Evolutionary conservation across 2,329 filamentous ascomycete species (phyloP), one percentile per base, ranked within the genome.

Genomic region (Bertia moriformis): DNA sequence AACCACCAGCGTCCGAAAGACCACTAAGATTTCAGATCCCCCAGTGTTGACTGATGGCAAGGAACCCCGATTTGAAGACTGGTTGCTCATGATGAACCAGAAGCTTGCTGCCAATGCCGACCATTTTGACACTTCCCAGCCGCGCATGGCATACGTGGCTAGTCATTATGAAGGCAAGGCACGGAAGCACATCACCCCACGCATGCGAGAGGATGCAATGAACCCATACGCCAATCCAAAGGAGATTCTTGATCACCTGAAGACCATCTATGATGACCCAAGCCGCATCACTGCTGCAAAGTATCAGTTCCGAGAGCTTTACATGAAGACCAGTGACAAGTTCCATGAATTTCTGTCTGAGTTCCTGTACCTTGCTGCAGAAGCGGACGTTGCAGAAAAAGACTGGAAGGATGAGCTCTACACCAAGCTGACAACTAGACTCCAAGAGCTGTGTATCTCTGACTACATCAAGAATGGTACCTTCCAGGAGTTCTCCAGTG

Each of bases 21-120:
- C 15, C 12, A 15, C 7, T 10, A 37, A 39, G 37, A 39, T 41
- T 15, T 19, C 38, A 12, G 42, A 45, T 19, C 42, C 42, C 10
- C 38, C 27, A 2, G 14, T 32, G 7, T 33, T 45, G 15, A 41
- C 20, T 36, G 44, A 42, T 32, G 43, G 42, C 2, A 42, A 42
- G 17, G 40, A 44, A 7, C 43, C 40, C 3, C 18, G 39, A 13
- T 45, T 44, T 27, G 40, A 44, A 12, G 38, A 42, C 13, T 45
- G 42, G 44, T 15, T 40, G 3, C 19, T 37, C 19, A 14, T 14
- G 5, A 41, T 45, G 19, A 10, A 39, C 27, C 4, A 38, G 4
- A 45, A 45, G 38, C 33, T 45, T 4, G 3, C 10, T 4, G 29
- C 35, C 3, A 45, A 45, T 30, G 32, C 40, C 4, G 40, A 45